Percentiles rank a stretch among this genome's conserved stretches.
Evolutionary conservation across 2,329 filamentous ascomycete species (phyloP).

Genomic region (Colletotrichum sp.): DNA sequence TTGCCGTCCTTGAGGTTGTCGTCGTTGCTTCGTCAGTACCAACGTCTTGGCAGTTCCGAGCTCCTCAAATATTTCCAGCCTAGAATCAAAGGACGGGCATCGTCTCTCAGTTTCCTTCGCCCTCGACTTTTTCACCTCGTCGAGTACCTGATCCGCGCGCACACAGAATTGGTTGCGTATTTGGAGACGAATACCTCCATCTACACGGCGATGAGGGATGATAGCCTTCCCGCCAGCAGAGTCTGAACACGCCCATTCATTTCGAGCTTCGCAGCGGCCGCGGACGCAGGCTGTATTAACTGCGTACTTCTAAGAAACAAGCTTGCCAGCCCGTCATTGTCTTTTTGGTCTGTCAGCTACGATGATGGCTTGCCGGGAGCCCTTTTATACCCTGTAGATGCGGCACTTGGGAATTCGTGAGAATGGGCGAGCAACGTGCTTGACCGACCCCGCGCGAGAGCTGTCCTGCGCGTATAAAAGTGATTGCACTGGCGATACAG

Average conservation of each 20-base stretch:
- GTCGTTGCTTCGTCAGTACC: background rate
- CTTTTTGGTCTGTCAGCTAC: background rate
- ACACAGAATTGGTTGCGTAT: background rate
- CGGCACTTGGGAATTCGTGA: too few relatives aligned
- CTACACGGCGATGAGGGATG: background rate
- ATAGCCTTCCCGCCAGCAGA: background rate
- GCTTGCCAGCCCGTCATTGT: background rate
- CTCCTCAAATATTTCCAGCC: accelerated
- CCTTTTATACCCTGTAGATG: too few relatives aligned
- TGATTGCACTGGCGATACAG: background rate
- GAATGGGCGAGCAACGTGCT: background rate
- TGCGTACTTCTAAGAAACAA: too few relatives aligned
- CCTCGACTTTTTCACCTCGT: background rate
- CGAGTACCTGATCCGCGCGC: background rate
- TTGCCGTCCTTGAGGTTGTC: background rate
- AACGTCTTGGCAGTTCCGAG: accelerated
- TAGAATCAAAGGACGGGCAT: accelerated
- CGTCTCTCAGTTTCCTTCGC: background rate
- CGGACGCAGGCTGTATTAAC: too few relatives aligned
- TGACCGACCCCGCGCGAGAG: background rate
- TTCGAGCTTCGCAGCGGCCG: too few relatives aligned
- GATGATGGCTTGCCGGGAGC: background rate
- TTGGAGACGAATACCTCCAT: background rate
- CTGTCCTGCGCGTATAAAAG: background rate
- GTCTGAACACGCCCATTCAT: background rate